Percentiles rank a stretch among this genome's conserved stretches.
Conservation (phyloP, 129 eudicot species). For the Sambucus nigra region DNA sequence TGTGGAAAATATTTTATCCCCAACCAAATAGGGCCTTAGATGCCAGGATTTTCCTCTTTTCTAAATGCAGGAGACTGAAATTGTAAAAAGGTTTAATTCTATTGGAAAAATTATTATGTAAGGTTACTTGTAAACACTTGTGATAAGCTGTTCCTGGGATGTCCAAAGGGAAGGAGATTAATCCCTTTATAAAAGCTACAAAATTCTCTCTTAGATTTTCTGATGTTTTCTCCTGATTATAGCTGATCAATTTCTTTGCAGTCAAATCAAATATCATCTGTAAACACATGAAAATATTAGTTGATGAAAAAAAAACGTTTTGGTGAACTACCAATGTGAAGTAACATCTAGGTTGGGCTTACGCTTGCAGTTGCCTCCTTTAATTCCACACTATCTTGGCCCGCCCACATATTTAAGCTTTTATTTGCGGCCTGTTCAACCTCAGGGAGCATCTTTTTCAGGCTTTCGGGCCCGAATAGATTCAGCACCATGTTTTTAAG, state of each 20-base stretch:
- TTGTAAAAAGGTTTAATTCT: too few relatives aligned
- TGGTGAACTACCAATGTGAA: background rate
- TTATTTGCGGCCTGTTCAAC: constrained; percentile 47
- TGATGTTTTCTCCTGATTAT: constrained; percentile 57
- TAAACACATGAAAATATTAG: constrained; percentile 11
- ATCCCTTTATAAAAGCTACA: constrained; percentile 75
- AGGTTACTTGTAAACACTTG: constrained; percentile 67
- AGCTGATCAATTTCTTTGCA: constrained; percentile 80
- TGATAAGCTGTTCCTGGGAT: constrained; percentile 97
- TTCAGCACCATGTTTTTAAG: constrained; percentile 87
- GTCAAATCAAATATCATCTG: constrained; percentile 95
- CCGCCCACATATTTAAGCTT: constrained; percentile 52
- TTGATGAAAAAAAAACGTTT: constrained; percentile 12
- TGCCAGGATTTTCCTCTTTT: too few relatives aligned
- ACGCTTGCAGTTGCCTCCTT: constrained; percentile 79
- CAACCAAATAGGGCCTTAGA: too few relatives aligned
- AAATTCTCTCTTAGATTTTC: constrained; percentile 75
- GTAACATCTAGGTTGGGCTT: constrained; percentile 11
- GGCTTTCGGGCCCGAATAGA: constrained; percentile 81
- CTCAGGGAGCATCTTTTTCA: constrained; percentile 79
- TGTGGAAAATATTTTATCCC: too few relatives aligned
- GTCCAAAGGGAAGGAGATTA: constrained; percentile 82
- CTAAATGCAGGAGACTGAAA: too few relatives aligned
- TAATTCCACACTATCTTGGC: constrained; percentile 41
- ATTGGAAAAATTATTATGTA: background rate